Conservation (phyloP, 2,329 filamentous ascomycete genomes). For the Blumeriella jaapii region DNA sequence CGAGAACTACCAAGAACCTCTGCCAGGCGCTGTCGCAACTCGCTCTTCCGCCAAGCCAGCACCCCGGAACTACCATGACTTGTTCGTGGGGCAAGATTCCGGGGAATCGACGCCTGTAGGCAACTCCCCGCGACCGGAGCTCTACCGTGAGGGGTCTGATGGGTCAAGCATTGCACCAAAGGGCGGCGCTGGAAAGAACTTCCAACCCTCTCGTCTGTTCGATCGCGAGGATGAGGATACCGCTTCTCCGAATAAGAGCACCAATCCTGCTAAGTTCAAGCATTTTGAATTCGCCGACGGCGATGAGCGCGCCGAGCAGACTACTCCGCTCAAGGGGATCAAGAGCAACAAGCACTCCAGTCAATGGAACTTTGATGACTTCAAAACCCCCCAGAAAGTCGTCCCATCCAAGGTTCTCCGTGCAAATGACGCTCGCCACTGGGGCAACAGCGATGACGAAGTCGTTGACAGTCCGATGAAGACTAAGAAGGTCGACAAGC, state of each 20-base stretch:
- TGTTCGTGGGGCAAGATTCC: slow-evolving; percentile 42
- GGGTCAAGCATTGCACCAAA: slow-evolving; percentile 33
- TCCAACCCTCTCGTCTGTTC: slow-evolving; percentile 51
- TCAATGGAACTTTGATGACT: slow-evolving; percentile 85
- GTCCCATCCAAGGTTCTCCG: slow-evolving; percentile 47
- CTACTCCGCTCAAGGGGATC: slow-evolving; percentile 19
- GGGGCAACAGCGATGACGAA: slow-evolving; percentile 60
- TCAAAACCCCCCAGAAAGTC: slow-evolving; percentile 67
- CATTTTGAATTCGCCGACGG: slow-evolving; percentile 76
- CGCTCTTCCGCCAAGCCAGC: slow-evolving; percentile 59
- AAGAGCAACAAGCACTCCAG: slow-evolving; percentile 54
- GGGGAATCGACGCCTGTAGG: no score
- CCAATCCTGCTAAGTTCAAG: slow-evolving; percentile 67
- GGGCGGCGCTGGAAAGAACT: slow-evolving; percentile 47
- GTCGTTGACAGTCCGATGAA: slow-evolving; percentile 46
- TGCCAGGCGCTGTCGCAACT: slow-evolving; percentile 45
- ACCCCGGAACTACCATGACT: slow-evolving; percentile 56
- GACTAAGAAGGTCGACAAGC: slow-evolving; percentile 47
- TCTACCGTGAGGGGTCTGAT: slow-evolving; percentile 3
- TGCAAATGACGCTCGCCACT: slow-evolving; percentile 64
- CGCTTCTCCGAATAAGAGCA: slow-evolving; percentile 36
- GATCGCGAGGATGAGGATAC: slow-evolving; percentile 43
- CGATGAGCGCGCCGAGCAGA: slow-evolving; percentile 17
- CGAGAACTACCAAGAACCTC: slow-evolving; percentile 39
- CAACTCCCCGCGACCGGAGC: slow-evolving; percentile 8